Conservation (phyloP, 192 early-diverging fungal genomes). For the Helicostylum pulchrum region DNA sequence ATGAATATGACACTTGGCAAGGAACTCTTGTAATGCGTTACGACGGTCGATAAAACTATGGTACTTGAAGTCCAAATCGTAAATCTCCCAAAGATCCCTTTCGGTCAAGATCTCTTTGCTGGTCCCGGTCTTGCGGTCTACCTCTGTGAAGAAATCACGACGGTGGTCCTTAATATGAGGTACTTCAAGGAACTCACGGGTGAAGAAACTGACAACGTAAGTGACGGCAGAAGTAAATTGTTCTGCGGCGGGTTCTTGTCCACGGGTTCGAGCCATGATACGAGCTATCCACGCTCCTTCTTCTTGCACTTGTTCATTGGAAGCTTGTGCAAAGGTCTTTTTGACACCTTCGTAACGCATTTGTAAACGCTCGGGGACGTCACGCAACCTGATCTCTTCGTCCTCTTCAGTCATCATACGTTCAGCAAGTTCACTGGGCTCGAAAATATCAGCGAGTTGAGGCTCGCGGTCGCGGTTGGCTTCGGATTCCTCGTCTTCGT, state of each 20-base stretch:
- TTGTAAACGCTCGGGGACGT: slow-evolving; percentile 93
- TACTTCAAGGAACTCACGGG: slow-evolving; percentile 82
- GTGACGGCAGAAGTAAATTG: slow-evolving; percentile 19
- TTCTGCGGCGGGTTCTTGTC: slow-evolving; percentile 22
- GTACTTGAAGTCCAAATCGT: slow-evolving; percentile 80
- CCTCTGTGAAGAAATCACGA: slow-evolving; percentile 76
- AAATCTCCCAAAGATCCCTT: slow-evolving; percentile 84
- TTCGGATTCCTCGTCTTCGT: slow-evolving; percentile 3
- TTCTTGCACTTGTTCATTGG: slow-evolving; percentile 60
- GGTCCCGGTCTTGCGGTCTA: slow-evolving; percentile 32
- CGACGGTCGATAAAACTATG: slow-evolving; percentile 66
- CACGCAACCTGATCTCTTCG: slow-evolving; percentile 80
- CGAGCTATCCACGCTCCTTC: slow-evolving; percentile 59
- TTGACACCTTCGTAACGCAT: slow-evolving; percentile 54
- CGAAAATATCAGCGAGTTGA: slow-evolving; percentile 64
- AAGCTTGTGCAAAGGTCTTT: slow-evolving; percentile 36
- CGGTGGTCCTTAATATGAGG: slow-evolving; percentile 87
- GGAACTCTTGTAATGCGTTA: slow-evolving; percentile 47
- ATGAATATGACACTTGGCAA: slow-evolving; percentile 41
- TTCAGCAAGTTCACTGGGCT: slow-evolving; percentile 83
- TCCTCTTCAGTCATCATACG: slow-evolving; percentile 91
- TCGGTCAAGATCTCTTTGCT: slow-evolving; percentile 57
- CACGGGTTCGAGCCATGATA: slow-evolving; percentile 17
- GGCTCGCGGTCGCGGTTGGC: slow-evolving; percentile 42
- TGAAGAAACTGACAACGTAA: slow-evolving; percentile 67